Evolutionary conservation across 2,329 filamentous ascomycete genomes (phyloP), one percentile per base, ranked within the genome.

Genomic region (Pestalotiopsis sp.): DNA sequence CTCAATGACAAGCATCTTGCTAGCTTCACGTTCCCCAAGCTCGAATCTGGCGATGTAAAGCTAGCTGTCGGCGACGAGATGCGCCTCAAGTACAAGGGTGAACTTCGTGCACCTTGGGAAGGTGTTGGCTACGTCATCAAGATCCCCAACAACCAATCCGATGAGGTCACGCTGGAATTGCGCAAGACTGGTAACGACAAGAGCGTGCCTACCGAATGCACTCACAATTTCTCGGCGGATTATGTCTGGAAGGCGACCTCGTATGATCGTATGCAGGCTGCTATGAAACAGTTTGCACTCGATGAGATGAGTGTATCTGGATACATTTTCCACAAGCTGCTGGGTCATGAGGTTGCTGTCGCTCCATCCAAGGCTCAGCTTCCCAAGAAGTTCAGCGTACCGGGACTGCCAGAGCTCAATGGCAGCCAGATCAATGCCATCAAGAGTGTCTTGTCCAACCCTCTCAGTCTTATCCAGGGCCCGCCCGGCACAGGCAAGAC

Each of bases 191-290:
- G 94, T 70, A 97, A 97, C 78, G 95, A 98, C 83, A 98, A 98
- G 81, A 93, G 92, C 36, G 93, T 98, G 1, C 96, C 96, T 0
- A 97, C 94, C 0, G 95, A 99, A 76, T 96, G 95, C 80, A 97
- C 95, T 0, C 94, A 97, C 82, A 97, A 98, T 80, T 99, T 99
- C 82, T 97, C 94, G 17, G 96, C 95, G 73, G 96, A 99, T 80
- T 99, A 99, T 77, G 96, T 99, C 68, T 99, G 96, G 96, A 99
- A 99, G 80, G 96, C 97, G 14, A 99, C 97, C 0, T 98, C 95
- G 0, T 99, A 99, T 79, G 96, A 99, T 77, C 95, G 96, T 71
- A 99, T 99, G 96, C 96, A 99, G 80, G 90, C 95, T 73, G 97
- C 96, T 67, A 98, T 99, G 95, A 98, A 98, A 86, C 98, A 94